Base-by-base conservation (phyloP, 768 basidiomycete species). In the Lanmaoa rubissima region DNA sequence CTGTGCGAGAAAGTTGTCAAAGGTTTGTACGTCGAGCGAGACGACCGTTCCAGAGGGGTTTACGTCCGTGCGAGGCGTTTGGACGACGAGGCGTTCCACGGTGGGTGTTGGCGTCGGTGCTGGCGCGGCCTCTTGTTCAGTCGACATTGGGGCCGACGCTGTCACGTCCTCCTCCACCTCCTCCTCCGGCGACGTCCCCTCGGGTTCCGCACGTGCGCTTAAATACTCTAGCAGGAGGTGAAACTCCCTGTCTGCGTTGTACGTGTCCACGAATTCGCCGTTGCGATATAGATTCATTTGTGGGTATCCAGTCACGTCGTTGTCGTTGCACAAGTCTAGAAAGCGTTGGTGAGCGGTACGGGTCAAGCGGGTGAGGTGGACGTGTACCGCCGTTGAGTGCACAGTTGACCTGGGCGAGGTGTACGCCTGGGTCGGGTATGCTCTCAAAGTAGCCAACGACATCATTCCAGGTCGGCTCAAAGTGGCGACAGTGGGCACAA, bases 321-420 rank as follows among this genome's bases (percentile, higher is more conserved):
- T 85, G n/a, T 78, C 76, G 46, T 77, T 73, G 73, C 94, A 96
- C 5, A 97, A 76, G 69, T 97, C 94, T 96, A 64, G 32, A 9
- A 24, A 9, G 34, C 0, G 43, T 64, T 14, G 28, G 41, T 14
- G 5, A 7, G 31, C 6, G n/a, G 0, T 1, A 9, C 9, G 28
- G 14, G 32, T 2, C 10, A 16, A 4, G 17, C 6, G 1, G 24
- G 3, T 13, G 21, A 5, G 24, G 26, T 28, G 1, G 26, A 75
- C 89, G 59, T 28, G 4, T 60, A 85, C 92, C 92, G 66, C 90
- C 91, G 65, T 88, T 75, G 10, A 86, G 79, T 3, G 85, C 78
- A 60, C 92, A 94, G 66, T 94, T 84, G 17, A 94, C 86, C 65
- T 94, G 92, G 0, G 88, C 93, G 51, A 95, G 76, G 44, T 81